These are phyloP conservation scores for Lobulomyces angularis DNA, from an alignment of 192 early-diverging fungal genomes.

Conservation along the genomic window DNA sequence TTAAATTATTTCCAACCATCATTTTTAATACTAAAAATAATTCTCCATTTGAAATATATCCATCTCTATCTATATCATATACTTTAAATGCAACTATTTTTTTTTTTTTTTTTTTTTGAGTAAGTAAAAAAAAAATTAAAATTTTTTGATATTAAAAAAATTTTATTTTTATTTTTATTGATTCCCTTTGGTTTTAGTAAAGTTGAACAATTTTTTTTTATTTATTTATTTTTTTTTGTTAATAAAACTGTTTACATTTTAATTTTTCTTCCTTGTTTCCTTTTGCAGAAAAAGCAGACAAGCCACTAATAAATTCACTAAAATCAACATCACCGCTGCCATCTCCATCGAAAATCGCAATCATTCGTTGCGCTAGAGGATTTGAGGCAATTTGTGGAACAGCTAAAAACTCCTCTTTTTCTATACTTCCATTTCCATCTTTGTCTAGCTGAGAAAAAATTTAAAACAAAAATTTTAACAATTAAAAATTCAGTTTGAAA, in stretches of 20 bases:
- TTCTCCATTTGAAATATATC: slow-evolving; percentile 97
- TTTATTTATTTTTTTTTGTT: too few relatives aligned
- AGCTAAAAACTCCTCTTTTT: slow-evolving; percentile 92
- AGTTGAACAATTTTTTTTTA: background rate
- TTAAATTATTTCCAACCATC: slow-evolving; percentile 98
- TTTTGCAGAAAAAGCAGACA: slow-evolving; percentile 87
- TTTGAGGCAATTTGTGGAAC: slow-evolving; percentile 97
- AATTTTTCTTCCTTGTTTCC: slow-evolving; percentile 93
- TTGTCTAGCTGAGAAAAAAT: slow-evolving; percentile 93
- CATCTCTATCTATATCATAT: slow-evolving; percentile 99
- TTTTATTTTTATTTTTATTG: background rate
- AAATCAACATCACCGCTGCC: slow-evolving; percentile 98
- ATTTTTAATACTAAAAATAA: slow-evolving; percentile 96
- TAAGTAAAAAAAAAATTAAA: background rate
- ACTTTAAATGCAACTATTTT: slow-evolving; percentile 90
- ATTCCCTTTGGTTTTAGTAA: background rate
- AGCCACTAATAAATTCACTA: slow-evolving; percentile 91
- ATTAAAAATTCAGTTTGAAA: too few relatives aligned
- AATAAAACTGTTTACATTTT: slow-evolving; percentile 50
- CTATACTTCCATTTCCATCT: slow-evolving; percentile 89
- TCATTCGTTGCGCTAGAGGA: slow-evolving; percentile 86
- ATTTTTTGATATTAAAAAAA: slow-evolving; percentile 8
- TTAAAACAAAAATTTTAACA: too few relatives aligned
- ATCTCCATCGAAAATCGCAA: slow-evolving; percentile 96
- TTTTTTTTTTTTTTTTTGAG: too few relatives aligned